Conservation (phyloP, 2,329 filamentous ascomycete species). For the Zarea fungicola region DNA sequence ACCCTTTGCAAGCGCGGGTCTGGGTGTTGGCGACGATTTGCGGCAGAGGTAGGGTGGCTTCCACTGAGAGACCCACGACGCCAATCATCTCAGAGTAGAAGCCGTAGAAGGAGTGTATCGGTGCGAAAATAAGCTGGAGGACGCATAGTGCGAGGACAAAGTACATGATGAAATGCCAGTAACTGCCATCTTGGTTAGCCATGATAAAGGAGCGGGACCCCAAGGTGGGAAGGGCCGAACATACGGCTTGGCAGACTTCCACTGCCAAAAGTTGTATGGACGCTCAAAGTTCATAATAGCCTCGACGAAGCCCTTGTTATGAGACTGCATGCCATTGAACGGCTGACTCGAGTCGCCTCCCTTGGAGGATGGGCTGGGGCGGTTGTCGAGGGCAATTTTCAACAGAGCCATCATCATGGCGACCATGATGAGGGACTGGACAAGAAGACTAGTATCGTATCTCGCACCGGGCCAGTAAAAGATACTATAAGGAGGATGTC, state of each 20-base stretch:
- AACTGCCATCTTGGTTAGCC: conserved; percentile 37
- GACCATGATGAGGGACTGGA: conserved; percentile 63
- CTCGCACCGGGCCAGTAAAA: conserved; percentile 65
- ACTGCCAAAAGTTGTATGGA: conserved; percentile 80
- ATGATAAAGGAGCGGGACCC: conserved; percentile 13
- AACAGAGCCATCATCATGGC: conserved; percentile 57
- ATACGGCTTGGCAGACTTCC: conserved; percentile 64
- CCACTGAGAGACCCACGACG: conserved; percentile 69
- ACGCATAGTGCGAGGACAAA: conserved; percentile 56
- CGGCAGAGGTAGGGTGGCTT: conserved; percentile 76
- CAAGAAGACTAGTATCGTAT: conserved; percentile 58
- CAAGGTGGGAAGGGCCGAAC: no score
- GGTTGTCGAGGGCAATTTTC: conserved; percentile 64
- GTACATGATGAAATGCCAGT: conserved; percentile 73
- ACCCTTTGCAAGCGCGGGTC: conserved; percentile 67
- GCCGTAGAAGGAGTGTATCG: conserved; percentile 51
- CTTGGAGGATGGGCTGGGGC: conserved; percentile 54
- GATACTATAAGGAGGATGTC: conserved; percentile 40
- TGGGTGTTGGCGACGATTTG: conserved; percentile 69
- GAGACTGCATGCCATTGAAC: conserved; percentile 51
- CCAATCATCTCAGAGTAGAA: conserved; percentile 65
- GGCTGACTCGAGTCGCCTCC: conserved; percentile 57
- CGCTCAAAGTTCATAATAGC: conserved; percentile 37
- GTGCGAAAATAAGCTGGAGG: conserved; percentile 62
- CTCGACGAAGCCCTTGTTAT: conserved; percentile 17